phyloP scores from a whole-genome alignment of 805 yeast species.

The Komagataella populi region DNA sequence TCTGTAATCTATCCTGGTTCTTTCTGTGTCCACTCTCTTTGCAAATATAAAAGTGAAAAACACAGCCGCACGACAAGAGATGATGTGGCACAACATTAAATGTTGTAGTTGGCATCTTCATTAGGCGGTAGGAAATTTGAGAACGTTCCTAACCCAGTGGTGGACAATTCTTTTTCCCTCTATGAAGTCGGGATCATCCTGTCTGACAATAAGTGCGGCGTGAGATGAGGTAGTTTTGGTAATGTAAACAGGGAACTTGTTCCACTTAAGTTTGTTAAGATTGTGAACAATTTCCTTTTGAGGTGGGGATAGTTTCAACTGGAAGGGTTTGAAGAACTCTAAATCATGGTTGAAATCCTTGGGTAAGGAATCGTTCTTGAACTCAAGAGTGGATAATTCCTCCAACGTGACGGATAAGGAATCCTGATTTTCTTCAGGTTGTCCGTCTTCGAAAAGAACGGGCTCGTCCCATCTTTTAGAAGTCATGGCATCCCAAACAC shows the following conservation, averaged over 20 bases:
- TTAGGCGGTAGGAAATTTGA: conserved; percentile 7
- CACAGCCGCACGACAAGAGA: neutral
- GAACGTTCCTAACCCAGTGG: conserved; percentile 44
- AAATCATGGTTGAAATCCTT: conserved; percentile 1
- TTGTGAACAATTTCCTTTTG: conserved; percentile 41
- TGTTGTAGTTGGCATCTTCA: neutral
- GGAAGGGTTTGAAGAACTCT: conserved; percentile 11
- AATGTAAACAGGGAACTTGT: conserved; percentile 58
- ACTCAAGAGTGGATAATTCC: conserved; percentile 5
- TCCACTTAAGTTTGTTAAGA: conserved; percentile 52
- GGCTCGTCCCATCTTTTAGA: conserved; percentile 5
- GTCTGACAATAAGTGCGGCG: conserved; percentile 71
- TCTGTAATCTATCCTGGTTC: neutral
- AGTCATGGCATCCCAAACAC: conserved; percentile 45
- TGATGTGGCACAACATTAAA: neutral
- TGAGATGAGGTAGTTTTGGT: conserved; percentile 57
- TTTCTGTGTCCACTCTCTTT: neutral
- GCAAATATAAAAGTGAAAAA: neutral
- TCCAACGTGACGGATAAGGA: conserved; percentile 4
- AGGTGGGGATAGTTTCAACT: conserved; percentile 21
- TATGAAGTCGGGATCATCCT: conserved; percentile 34
- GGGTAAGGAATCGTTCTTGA: neutral
- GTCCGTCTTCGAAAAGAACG: neutral
- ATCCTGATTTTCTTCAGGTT: neutral
- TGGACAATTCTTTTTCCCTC: conserved; percentile 60